These are phyloP conservation scores for Periconia digitata DNA, from an alignment of 2,329 filamentous ascomycete genomes.

Conservation along the genomic window DNA sequence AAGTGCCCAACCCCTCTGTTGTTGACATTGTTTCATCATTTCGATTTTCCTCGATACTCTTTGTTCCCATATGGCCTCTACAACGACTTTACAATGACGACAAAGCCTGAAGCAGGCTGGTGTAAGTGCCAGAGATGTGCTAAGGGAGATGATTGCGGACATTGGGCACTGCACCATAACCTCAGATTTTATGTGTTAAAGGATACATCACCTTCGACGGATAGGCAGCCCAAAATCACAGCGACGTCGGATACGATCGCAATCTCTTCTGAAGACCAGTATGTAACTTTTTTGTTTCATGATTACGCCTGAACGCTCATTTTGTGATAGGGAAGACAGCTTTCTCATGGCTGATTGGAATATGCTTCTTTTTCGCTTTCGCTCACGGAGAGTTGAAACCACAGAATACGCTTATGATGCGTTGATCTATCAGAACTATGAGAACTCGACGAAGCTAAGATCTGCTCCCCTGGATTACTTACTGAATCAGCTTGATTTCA, in stretches of 20 bases:
- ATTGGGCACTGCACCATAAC: not conserved
- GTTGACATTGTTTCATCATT: conserved; percentile 3
- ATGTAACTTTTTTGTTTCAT: not conserved
- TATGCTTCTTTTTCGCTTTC: conserved; percentile 3
- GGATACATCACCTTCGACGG: not conserved
- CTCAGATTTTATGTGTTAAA: not conserved
- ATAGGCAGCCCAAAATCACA: conserved; percentile 1
- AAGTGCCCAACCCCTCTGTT: conserved; percentile 1
- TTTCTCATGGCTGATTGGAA: conserved; percentile 1
- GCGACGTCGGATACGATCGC: not conserved
- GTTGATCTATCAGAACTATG: conserved; percentile 1
- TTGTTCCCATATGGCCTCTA: conserved; percentile 1
- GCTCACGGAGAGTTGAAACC: conserved; percentile 1
- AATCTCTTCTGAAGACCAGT: not conserved
- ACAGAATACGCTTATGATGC: conserved; percentile 1
- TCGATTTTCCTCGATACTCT: conserved; percentile 2
- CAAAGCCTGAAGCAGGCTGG: not conserved
- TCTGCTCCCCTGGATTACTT: conserved; percentile 3
- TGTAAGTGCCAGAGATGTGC: conserved; percentile 2
- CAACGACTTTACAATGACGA: not conserved
- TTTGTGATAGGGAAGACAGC: not conserved
- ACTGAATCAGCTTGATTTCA: conserved; percentile 2
- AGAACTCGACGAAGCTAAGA: not conserved
- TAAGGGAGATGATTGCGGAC: not conserved
- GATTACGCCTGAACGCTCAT: not conserved